Base-by-base conservation (phyloP, 129 eudicot species). In the Tagetes erecta region DNA sequence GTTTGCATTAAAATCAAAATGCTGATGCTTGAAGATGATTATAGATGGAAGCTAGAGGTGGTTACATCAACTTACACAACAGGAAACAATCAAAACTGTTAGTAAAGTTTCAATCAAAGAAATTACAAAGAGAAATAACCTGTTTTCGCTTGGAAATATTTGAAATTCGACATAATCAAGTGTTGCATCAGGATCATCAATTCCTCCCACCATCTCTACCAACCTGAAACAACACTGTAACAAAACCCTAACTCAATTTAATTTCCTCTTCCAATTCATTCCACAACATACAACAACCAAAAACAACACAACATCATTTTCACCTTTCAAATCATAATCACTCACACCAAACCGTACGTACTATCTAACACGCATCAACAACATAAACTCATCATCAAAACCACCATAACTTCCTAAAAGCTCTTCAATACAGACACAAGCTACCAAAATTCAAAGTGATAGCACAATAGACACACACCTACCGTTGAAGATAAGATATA, bases 161-260 rank as follows among this genome's bases (percentile, higher is more conserved):
- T 82, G 89, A 51, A 90, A 88, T 66, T 84, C 87, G 52, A 88
- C 83, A 81, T 78, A 85, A 74, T 90, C 92, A 46, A 90, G 89
- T 5, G 57, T 77, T 45, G 76, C 83, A 78, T 83, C 86, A 45
- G 83, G 82, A 74, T 68, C 86, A 74, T 68, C 86, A 46, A 78
- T 82, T 62, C 69, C 89, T 65, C 82, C 82, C 41, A 79, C 89
- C 98, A 94, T 94, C 80, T 66, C 57, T 37, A 70, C 55, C 78
- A 74, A 59, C 81, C 88, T 87, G 88, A 55, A 14, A 47, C 27
- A 20, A 20, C 27, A 74, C 45, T 52, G 56, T 10, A 45, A 36
- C 67, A 60, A 49, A 73, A 53, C 68, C 63, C 72, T 73, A 42
- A 12, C 37, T 59, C 62, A 41, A 42, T 40, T 14, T 3, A 10